These are phyloP conservation scores for Eutrema salsugineum DNA, from an alignment of 441 rosid genomes.

Conservation along the genomic window DNA sequence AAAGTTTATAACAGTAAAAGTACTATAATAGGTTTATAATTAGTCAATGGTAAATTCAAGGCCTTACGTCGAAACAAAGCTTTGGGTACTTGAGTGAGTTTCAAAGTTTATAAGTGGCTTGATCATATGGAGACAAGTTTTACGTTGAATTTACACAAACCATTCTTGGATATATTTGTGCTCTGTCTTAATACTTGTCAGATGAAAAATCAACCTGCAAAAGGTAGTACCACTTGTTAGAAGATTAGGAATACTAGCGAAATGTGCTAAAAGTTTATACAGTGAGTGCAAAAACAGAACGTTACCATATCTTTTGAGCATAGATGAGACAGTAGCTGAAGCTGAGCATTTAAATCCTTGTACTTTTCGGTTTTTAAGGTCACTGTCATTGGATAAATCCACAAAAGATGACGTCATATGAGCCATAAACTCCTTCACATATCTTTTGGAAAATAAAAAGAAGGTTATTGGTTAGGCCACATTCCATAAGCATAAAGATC, in stretches of 20 bases:
- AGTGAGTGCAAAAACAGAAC: background rate
- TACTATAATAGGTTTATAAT: background rate
- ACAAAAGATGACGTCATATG: constrained; percentile 66
- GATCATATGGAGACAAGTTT: constrained; percentile 90
- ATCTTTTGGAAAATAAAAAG: constrained; percentile 45
- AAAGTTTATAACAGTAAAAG: constrained; percentile 19
- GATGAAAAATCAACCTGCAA: constrained; percentile 92
- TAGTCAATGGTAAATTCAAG: constrained; percentile 16
- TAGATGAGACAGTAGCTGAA: constrained; percentile 90
- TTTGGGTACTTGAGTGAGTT: constrained; percentile 94
- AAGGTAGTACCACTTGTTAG: constrained; percentile 2
- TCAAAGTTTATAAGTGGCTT: constrained; percentile 88
- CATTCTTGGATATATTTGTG: constrained; percentile 55
- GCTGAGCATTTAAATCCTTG: constrained; percentile 92
- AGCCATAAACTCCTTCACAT: constrained; percentile 76
- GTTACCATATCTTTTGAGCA: constrained; percentile 96
- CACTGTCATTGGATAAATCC: constrained; percentile 68
- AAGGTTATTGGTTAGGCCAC: constrained; percentile 23
- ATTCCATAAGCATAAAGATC: constrained; percentile 92
- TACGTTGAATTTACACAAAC: constrained; percentile 36
- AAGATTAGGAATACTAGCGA: background rate
- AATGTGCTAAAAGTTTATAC: background rate
- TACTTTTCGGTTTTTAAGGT: constrained; percentile 82
- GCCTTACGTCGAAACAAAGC: constrained; percentile 94
- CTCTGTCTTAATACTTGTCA: constrained; percentile 63